These are phyloP conservation scores for Phialophora chinensis DNA, from an alignment of 2,329 filamentous ascomycete species.

Conservation along the genomic window DNA sequence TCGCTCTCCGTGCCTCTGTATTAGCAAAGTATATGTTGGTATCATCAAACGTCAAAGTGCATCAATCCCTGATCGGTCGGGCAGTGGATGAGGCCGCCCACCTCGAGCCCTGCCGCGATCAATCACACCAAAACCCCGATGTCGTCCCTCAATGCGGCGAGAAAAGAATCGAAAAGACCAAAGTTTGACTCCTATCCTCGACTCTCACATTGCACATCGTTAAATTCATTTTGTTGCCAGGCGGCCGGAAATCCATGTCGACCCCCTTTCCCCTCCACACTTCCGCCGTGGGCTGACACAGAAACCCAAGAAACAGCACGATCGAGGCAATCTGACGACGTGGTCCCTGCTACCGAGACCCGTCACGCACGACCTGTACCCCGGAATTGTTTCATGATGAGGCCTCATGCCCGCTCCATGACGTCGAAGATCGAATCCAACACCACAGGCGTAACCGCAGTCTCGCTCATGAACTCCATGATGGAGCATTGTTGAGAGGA, in stretches of 20 bases:
- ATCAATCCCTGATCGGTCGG: neutral
- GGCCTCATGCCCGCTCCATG: slow-evolving; percentile 45
- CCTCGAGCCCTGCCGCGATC: neutral
- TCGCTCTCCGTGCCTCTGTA: neutral
- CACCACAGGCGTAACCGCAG: slow-evolving; percentile 42
- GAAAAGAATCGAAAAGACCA: neutral
- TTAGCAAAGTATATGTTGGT: slow-evolving; percentile 1
- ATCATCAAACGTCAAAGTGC: slow-evolving; percentile 1
- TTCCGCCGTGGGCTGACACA: too few species aligned
- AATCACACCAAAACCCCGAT: neutral
- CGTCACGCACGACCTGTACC: neutral
- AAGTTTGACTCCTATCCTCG: too few species aligned
- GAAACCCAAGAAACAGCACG: too few species aligned
- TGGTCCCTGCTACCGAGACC: neutral
- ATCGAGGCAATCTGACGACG: neutral
- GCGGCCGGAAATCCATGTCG: too few species aligned
- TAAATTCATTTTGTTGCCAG: too few species aligned
- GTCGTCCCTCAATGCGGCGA: neutral
- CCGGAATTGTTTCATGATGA: too few species aligned
- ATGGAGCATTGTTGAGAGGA: slow-evolving; percentile 30
- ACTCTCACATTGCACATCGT: too few species aligned
- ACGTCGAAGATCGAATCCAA: slow-evolving; percentile 57
- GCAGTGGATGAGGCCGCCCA: too few species aligned
- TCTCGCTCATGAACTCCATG: slow-evolving; percentile 33
- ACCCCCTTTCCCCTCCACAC: too few species aligned